A percentile compares a stretch with the other conserved stretches of the same genome.
Conservation (phyloP, 331 rosid species). For the Ulmus americana region DNA sequence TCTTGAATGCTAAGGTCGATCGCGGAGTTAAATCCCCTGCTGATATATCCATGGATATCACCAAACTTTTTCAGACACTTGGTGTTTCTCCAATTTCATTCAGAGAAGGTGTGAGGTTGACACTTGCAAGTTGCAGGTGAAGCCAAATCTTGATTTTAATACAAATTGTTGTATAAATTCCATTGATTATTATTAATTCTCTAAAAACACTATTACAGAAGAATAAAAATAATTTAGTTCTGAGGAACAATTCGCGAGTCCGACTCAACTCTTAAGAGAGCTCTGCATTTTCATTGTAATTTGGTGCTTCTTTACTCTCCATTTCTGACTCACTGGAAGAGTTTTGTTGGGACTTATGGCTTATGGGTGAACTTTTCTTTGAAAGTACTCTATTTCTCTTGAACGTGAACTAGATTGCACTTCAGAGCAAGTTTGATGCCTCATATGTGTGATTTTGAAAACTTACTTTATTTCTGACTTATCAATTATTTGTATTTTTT, state of each 20-base stretch:
- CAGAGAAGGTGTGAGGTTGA: slow-evolving; percentile 59
- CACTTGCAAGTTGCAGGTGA: slow-evolving; percentile 45
- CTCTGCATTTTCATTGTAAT: too few relatives aligned
- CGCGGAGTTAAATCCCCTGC: slow-evolving; percentile 88
- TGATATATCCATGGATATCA: slow-evolving; percentile 84
- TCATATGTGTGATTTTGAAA: too few relatives aligned
- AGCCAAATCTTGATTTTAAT: slow-evolving; percentile 30
- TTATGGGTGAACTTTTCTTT: too few relatives aligned
- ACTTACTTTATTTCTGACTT: too few relatives aligned
- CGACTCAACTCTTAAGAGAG: too few relatives aligned
- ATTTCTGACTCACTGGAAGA: too few relatives aligned
- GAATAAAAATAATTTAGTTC: background rate
- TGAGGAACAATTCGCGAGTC: background rate
- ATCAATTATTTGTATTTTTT: too few relatives aligned
- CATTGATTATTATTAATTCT: background rate
- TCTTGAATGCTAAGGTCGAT: slow-evolving; percentile 51
- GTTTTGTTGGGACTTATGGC: too few relatives aligned
- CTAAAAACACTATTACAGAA: background rate
- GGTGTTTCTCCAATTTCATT: slow-evolving; percentile 55
- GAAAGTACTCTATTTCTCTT: too few relatives aligned
- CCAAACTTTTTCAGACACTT: slow-evolving; percentile 58
- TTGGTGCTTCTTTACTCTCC: too few relatives aligned
- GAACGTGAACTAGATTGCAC: too few relatives aligned
- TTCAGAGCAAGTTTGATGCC: too few relatives aligned
- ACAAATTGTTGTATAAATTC: background rate